A percentile compares a stretch with the other conserved stretches of the same genome.
phyloP scores from a whole-genome alignment of 2,329 filamentous ascomycete species.

The Ophiocordyceps sinensis region DNA sequence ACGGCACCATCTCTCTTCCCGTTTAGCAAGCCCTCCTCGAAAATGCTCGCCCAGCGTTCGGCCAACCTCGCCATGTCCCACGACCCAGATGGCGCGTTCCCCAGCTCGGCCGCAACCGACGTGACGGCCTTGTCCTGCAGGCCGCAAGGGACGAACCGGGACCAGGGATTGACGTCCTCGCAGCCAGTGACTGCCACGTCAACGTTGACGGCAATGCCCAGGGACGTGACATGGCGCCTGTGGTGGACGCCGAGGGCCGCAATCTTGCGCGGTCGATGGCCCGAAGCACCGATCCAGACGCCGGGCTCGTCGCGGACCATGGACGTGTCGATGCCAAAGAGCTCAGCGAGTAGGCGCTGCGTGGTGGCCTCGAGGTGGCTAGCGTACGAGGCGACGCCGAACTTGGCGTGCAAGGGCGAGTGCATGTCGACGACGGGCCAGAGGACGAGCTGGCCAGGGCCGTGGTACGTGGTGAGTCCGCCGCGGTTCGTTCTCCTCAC shows the following conservation, averaged over 20 bases:
- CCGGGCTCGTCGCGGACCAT: slow-evolving; percentile 64
- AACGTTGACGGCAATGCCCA: slow-evolving; percentile 76
- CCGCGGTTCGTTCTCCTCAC: slow-evolving; percentile 65
- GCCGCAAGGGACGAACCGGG: slow-evolving; percentile 79
- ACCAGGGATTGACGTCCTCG: slow-evolving; percentile 34
- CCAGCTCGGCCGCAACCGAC: slow-evolving; percentile 47
- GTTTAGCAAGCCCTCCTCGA: slow-evolving; percentile 18
- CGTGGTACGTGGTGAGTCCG: slow-evolving; percentile 89
- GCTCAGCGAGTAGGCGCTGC: slow-evolving; percentile 42
- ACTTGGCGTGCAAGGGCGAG: slow-evolving; percentile 33
- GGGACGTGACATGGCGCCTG: slow-evolving; percentile 65
- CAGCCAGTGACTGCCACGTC: slow-evolving; percentile 35
- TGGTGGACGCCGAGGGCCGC: slow-evolving; percentile 88
- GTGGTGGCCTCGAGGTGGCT: slow-evolving; percentile 64
- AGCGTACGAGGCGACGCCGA: slow-evolving; percentile 66
- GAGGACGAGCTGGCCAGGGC: slow-evolving; percentile 82
- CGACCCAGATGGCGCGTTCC: not conserved
- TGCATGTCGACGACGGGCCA: slow-evolving; percentile 82
- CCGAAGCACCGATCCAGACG: slow-evolving; percentile 49
- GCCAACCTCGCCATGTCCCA: slow-evolving; percentile 17
- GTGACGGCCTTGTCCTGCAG: slow-evolving; percentile 66
- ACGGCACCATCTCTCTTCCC: not conserved
- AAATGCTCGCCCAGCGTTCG: slow-evolving; percentile 16
- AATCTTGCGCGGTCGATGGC: slow-evolving; percentile 49
- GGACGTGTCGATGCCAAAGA: slow-evolving; percentile 43